Evolutionary conservation across 2,329 filamentous ascomycete species (phyloP), one percentile per base, ranked within the genome.

Genomic region (Pyricularia grisea): DNA sequence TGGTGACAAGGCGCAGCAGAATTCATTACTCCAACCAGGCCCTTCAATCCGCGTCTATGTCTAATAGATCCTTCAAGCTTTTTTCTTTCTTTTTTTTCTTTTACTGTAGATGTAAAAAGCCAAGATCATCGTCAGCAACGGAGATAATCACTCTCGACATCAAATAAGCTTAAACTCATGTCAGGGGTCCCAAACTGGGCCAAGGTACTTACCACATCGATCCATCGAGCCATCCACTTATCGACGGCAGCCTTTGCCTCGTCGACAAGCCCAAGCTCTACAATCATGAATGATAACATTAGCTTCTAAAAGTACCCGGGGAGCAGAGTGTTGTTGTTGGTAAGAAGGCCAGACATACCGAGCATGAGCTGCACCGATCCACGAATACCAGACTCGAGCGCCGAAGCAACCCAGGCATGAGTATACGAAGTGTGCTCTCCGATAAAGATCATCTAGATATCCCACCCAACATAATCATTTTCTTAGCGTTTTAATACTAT

Each of bases 381-480:
- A 1, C 90, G 81, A 1, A 92, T 85, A 0, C 87, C 89, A 14
- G 86, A 89, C 74, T 92, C 89, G 5, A 92, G 78, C 0, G 90
- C 89, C 2, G 84, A 87, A 30, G 85, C 84, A 67, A 91, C 89
- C 89, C 88, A 92, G 0, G 88, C 89, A 74, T 92, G 90, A 0
- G 90, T 92, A 74, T 89, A 91, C 7, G 84, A 87, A 0, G 89
- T 91, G 74, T 92, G 89, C 76, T 92, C 90, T 2, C 87, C 87
- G 6, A 90, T 80, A 70, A 91, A 91, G 36, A 91, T 86, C 23
- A 89, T 88, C 78, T 84, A 67, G 23, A 31, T 5, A 25, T 4
- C 23, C 14, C 6, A 4, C 20, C 9, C 20, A 25, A 17, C 17
- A 12, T n/a, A 23, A 25, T 7, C 5, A 2, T 33, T 36, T 36